Percentiles rank a stretch among this genome's conserved stretches.
These are phyloP conservation scores for Brassica rapa DNA, from an alignment of 345 rosid species.

Conservation along the genomic window DNA sequence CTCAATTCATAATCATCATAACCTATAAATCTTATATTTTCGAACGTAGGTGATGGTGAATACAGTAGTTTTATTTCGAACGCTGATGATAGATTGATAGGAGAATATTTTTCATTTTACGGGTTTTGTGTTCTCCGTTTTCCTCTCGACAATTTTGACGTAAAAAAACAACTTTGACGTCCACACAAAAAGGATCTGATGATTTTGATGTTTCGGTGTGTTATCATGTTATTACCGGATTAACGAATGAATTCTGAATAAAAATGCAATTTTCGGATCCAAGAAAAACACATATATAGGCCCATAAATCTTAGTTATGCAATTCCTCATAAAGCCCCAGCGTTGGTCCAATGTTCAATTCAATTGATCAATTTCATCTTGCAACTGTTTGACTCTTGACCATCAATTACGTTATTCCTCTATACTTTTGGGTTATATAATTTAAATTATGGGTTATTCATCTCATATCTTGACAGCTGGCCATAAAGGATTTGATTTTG, in stretches of 20 bases:
- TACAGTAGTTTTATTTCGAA: too few species aligned
- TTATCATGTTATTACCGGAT: not conserved
- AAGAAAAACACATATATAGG: not conserved
- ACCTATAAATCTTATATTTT: too few species aligned
- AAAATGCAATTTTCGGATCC: not conserved
- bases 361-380: not conserved
- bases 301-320: not conserved
- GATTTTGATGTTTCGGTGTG: not conserved
- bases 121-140: not conserved
- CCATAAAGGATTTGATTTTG: not conserved
- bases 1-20: too few species aligned
- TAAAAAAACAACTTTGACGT: not conserved
- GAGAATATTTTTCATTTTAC: not conserved
- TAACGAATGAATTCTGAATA: not conserved
- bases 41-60: too few species aligned
- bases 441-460: not conserved
- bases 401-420: not conserved
- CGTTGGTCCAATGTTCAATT: not conserved
- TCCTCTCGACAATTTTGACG: not conserved
- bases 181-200: not conserved
- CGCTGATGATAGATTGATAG: not conserved
- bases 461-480: not conserved
- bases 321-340: slow-evolving; percentile 6
- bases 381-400: not conserved
- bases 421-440: not conserved